Evolutionary conservation across 1,284 basidiomycete species (phyloP).

Genomic region (Sanghuangporus weigelae): DNA sequence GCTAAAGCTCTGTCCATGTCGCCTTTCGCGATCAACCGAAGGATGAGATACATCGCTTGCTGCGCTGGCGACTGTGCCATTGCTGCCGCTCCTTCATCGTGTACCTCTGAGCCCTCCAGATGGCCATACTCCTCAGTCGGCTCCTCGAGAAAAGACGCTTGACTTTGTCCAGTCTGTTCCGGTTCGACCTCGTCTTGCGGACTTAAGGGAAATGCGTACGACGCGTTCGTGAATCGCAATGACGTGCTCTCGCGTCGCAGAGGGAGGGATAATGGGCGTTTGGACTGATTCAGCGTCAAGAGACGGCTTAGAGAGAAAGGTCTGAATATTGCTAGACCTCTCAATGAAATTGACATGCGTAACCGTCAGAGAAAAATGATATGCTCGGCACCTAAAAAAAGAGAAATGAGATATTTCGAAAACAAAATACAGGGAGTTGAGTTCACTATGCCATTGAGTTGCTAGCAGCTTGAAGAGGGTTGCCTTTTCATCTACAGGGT

Average conservation of each 20-base stretch:
- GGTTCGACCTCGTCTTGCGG: not conserved
- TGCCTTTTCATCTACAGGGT: too few relatives aligned
- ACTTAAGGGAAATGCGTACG: not conserved
- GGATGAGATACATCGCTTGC: not conserved
- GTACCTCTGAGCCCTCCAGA: not conserved
- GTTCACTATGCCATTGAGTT: too few relatives aligned
- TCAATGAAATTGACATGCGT: constrained; percentile 16
- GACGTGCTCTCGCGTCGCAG: not conserved
- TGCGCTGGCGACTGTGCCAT: not conserved
- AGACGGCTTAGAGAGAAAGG: not conserved
- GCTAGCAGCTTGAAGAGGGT: too few relatives aligned
- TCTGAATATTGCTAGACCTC: not conserved
- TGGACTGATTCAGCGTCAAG: not conserved
- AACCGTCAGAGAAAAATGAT: not conserved
- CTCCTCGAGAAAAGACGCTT: constrained; percentile 9
- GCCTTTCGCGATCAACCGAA: constrained; percentile 10
- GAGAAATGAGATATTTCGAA: not conserved
- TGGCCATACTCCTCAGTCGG: constrained; percentile 8
- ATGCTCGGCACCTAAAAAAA: not conserved
- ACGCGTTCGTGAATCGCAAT: not conserved
- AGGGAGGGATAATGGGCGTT: not conserved
- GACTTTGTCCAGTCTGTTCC: not conserved
- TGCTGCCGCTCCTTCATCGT: not conserved
- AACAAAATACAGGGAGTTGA: not conserved
- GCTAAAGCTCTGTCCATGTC: constrained; percentile 9